Conservation (phyloP, 2,329 filamentous ascomycete genomes). For the Aurifilum marmelostoma region DNA sequence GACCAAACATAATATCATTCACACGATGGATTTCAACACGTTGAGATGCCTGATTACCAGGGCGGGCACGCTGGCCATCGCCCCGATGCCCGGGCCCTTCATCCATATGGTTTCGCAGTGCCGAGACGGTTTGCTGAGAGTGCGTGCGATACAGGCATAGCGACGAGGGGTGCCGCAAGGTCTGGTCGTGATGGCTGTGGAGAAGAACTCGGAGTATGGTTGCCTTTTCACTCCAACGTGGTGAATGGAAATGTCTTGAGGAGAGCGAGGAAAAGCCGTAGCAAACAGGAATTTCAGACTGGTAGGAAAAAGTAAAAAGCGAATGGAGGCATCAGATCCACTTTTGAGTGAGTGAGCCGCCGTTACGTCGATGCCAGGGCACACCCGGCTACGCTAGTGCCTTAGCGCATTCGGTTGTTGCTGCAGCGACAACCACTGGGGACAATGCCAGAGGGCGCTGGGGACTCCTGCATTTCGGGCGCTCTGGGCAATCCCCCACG, state of each 20-base stretch:
- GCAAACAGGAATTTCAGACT: slow-evolving; percentile 15
- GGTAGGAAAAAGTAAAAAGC: slow-evolving; percentile 8
- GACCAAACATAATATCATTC: slow-evolving; percentile 55
- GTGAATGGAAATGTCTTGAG: background rate
- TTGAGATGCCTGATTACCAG: slow-evolving; percentile 18
- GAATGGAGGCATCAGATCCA: slow-evolving; percentile 13
- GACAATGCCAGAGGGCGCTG: background rate
- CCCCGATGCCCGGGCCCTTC: slow-evolving; percentile 26
- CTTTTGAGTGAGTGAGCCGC: slow-evolving; percentile 17
- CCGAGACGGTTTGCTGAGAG: slow-evolving; percentile 14
- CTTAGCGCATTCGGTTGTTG: slow-evolving; percentile 23
- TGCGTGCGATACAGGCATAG: slow-evolving; percentile 22
- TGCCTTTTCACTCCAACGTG: background rate
- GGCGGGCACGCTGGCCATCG: slow-evolving; percentile 11
- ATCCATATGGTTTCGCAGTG: slow-evolving; percentile 33
- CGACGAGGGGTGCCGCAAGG: slow-evolving; percentile 11
- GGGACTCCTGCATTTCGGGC: slow-evolving; percentile 2
- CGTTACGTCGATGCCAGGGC: slow-evolving; percentile 7
- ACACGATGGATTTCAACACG: slow-evolving; percentile 40
- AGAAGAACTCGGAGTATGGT: background rate
- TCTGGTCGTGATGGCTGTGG: background rate
- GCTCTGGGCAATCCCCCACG: background rate
- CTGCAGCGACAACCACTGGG: slow-evolving; percentile 27
- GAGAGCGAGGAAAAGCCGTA: background rate
- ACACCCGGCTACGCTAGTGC: background rate